Percentiles rank a stretch among this genome's conserved stretches.
Conservation (phyloP, 1,284 basidiomycete species). For the Ceratobasidium sp. region DNA sequence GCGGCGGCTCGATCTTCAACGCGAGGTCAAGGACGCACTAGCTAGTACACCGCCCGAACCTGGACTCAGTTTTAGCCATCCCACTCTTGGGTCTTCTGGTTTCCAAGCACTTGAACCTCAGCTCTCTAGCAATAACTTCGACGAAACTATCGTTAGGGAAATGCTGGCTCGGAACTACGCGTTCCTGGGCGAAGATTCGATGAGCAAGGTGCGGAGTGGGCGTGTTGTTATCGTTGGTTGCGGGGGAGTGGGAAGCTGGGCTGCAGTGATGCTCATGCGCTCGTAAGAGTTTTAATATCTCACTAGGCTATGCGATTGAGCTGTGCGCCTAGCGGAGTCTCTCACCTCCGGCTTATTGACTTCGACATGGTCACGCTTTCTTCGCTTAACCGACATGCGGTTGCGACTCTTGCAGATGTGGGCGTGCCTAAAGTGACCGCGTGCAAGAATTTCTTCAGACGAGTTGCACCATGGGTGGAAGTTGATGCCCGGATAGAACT, state of each 20-base stretch:
- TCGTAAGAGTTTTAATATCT: conserved; percentile 64
- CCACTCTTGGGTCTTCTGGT: neutral
- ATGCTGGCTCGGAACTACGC: conserved; percentile 94
- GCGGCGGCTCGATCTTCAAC: conserved; percentile 65
- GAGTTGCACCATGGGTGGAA: conserved; percentile 76
- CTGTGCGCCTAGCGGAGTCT: conserved; percentile 66
- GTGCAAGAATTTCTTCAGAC: conserved; percentile 76
- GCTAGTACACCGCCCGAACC: conserved; percentile 21
- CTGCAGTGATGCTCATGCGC: conserved; percentile 91
- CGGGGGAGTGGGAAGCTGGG: conserved; percentile 96
- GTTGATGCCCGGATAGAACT: conserved; percentile 86
- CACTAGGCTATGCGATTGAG: neutral
- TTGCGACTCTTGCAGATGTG: conserved; percentile 90
- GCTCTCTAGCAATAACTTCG: conserved; percentile 57
- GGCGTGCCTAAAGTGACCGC: conserved; percentile 92
- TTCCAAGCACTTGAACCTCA: neutral
- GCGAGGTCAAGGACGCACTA: conserved; percentile 58
- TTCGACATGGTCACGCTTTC: conserved; percentile 95
- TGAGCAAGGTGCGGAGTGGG: conserved; percentile 79
- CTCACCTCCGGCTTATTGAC: conserved; percentile 79
- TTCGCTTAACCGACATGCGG: conserved; percentile 93
- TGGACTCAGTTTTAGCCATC: neutral
- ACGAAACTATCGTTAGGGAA: conserved; percentile 82
- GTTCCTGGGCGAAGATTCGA: conserved; percentile 92
- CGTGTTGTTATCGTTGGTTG: conserved; percentile 92